Evolutionary conservation across 2,329 filamentous ascomycete genomes (phyloP), one percentile per base, ranked within the genome.

Genomic region (Leptodontidium sp.): DNA sequence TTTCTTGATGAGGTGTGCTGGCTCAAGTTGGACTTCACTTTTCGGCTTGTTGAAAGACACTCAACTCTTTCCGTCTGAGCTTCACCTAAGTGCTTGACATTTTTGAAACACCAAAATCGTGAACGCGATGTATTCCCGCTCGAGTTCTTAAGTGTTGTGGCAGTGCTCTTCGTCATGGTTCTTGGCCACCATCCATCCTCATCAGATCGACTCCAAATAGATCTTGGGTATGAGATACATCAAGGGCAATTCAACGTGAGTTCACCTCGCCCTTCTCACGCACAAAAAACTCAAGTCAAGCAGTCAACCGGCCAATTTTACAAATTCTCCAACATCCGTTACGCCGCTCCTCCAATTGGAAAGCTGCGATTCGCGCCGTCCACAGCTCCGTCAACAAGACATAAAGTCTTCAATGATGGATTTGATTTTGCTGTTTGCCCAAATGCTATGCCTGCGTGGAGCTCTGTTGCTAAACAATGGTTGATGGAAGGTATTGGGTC

Each of bases 341-440:
- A 81, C 67, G 82, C 82, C 3, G 79, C 77, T 6, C 76, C 82
- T 8, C 82, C 83, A 12, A 70, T 79, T 0, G 82, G 82, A 14
- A 72, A 78, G 14, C 75, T 83, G 1, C 78, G 82, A 69, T 84
- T 82, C 80, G 79, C 81, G 65, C 75, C 79, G 32, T 82, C 82
- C 0, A 64, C 71, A 15, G 76, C 76, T 17, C 63, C 75, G 1
- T 66, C 73, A 0, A 63, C 69, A 24, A 72, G 77, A 32, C 26
- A 38, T 4, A 58, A 81, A 78, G 73, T 75, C n/a, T 67, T 78
- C 78, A 35, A 77, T 74, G 29, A 73, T 75, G 55, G 81, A 79
- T 11, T 75, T 66, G 4, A 74, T 73, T 24, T 77, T 7, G 71
- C 77, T 0, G 67, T 75, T 7, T 83, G 81, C 64, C 80, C 81